phyloP scores from a whole-genome alignment of 2,329 filamentous ascomycete species.

The Hymenoscyphus linearis region DNA sequence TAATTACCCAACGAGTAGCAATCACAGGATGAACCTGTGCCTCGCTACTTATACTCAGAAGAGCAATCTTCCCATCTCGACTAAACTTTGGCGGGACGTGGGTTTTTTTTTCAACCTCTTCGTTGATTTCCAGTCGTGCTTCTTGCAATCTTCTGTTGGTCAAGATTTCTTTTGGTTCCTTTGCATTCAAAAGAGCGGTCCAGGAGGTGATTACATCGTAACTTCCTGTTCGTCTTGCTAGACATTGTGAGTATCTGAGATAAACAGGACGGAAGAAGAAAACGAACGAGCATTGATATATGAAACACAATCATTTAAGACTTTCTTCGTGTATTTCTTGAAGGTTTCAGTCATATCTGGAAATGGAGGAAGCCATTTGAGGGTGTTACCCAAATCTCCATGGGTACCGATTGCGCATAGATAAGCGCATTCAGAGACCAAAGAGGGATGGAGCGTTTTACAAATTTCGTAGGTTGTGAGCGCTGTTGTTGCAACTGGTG shows the following conservation, averaged over 20 bases:
- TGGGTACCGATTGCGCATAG: constrained; percentile 61
- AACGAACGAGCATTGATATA: constrained; percentile 53
- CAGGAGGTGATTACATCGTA: constrained; percentile 58
- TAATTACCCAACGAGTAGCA: constrained; percentile 53
- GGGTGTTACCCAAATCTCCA: constrained; percentile 57
- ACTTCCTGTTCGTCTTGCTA: constrained; percentile 50
- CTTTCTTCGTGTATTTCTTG: constrained; percentile 56
- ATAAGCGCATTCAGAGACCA: constrained; percentile 50
- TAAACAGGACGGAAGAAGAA: background rate
- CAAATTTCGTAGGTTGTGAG: constrained; percentile 62
- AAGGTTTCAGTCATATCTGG: constrained; percentile 59
- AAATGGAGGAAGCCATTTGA: constrained; percentile 63
- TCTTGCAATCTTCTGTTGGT: constrained; percentile 43
- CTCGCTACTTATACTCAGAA: constrained; percentile 54
- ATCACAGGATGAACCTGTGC: constrained; percentile 64
- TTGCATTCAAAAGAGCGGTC: constrained; percentile 48
- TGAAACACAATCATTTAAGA: constrained; percentile 57
- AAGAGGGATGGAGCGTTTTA: constrained; percentile 45
- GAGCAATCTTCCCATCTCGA: constrained; percentile 54
- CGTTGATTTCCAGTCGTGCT: constrained; percentile 53
- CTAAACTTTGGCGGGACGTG: constrained; percentile 60
- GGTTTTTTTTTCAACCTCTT: constrained; percentile 55
- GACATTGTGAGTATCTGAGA: background rate
- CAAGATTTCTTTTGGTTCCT: constrained; percentile 46
- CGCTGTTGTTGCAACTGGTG: constrained; percentile 60